Evolutionary conservation across 176 grass and related monocot genomes (phyloP).

Genomic region (Chrysopogon serrulatus): DNA sequence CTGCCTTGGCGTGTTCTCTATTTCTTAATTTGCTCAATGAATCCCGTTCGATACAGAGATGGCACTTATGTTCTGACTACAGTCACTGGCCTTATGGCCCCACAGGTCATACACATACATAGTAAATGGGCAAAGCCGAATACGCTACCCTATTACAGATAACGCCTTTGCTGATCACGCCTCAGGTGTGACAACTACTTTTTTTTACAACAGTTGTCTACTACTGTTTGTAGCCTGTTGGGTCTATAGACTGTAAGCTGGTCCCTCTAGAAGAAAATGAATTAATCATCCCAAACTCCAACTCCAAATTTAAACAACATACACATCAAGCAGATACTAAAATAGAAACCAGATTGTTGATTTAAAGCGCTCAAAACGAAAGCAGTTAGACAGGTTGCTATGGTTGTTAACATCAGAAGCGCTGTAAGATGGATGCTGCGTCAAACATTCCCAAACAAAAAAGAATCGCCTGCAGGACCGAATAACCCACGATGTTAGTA

Average conservation of each 20-base stretch:
- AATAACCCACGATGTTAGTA: neutral
- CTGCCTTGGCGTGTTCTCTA: too few relatives aligned
- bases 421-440: neutral
- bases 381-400: neutral
- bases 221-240: neutral
- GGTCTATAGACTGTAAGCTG: neutral
- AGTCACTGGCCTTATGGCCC: too few relatives aligned
- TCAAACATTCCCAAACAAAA: neutral
- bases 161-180: too few relatives aligned
- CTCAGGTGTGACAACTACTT: too few relatives aligned
- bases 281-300: neutral
- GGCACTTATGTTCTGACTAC: too few relatives aligned
- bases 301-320: neutral
- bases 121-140: too few relatives aligned
- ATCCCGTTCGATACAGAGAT: too few relatives aligned
- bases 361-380: neutral
- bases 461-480: neutral
- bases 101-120: too few relatives aligned
- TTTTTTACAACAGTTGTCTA: too few relatives aligned
- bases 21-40: too few relatives aligned
- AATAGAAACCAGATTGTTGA: neutral
- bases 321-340: neutral
- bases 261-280: neutral
- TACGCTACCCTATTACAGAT: too few relatives aligned
- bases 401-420: neutral